Evolutionary conservation across 2,329 filamentous ascomycete species (phyloP).

Genomic region (Aspergillus intermedius): DNA sequence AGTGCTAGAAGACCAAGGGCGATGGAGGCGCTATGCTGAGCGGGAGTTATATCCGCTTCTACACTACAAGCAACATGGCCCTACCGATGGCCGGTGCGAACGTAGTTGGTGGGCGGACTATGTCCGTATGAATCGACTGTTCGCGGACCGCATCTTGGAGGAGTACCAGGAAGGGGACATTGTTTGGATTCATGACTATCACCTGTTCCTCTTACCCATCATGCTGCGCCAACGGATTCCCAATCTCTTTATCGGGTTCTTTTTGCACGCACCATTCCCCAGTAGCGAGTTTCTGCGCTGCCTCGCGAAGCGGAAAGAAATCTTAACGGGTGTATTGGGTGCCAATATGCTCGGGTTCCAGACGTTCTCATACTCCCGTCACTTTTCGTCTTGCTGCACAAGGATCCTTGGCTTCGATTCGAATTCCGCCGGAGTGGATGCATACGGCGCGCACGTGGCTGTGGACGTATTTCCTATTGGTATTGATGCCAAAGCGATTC

Average conservation of each 20-base stretch:
- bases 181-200: slow-evolving; percentile 89
- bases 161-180: slow-evolving; percentile 90
- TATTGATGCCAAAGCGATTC: slow-evolving; percentile 77
- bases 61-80: slow-evolving; percentile 93
- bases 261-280: slow-evolving; percentile 87
- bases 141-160: slow-evolving; percentile 81
- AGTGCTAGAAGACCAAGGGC: slow-evolving; percentile 69
- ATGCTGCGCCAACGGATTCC: slow-evolving; percentile 79
- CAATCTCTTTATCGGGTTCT: slow-evolving; percentile 91
- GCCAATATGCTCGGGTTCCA: slow-evolving; percentile 94
- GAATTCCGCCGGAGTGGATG: slow-evolving; percentile 76
- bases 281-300: slow-evolving; percentile 94
- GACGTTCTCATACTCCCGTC: slow-evolving; percentile 87
- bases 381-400: slow-evolving; percentile 91
- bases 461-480: slow-evolving; percentile 93
- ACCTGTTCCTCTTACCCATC: slow-evolving; percentile 81
- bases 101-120: slow-evolving; percentile 87
- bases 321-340: slow-evolving; percentile 82
- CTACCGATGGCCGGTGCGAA: slow-evolving; percentile 75
- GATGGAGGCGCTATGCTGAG: slow-evolving; percentile 88
- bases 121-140: slow-evolving; percentile 84
- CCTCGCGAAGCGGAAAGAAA: slow-evolving; percentile 78
- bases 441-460: slow-evolving; percentile 80
- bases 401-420: slow-evolving; percentile 86
- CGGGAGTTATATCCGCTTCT: slow-evolving; percentile 87